Conservation (phyloP, 2,329 filamentous ascomycete genomes). For the Dactylellina drechsleri region DNA sequence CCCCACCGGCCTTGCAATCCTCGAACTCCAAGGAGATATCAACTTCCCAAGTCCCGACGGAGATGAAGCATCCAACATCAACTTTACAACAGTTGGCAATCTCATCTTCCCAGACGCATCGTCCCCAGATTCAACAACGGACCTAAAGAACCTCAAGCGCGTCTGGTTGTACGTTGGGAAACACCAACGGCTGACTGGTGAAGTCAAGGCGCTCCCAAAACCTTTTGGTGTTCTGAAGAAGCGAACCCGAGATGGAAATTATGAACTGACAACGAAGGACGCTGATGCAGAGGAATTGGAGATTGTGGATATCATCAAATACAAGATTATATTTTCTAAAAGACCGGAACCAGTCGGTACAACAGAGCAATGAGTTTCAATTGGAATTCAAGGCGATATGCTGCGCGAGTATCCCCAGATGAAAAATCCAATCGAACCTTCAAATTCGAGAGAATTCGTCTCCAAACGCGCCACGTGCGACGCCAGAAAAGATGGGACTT, state of each 20-base stretch:
- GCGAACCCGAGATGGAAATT: conserved; percentile 58
- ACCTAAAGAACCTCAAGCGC: conserved; percentile 72
- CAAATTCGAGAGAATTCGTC: background rate
- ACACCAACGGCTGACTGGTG: conserved; percentile 87
- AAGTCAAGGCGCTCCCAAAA: conserved; percentile 84
- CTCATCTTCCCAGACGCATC: conserved; percentile 75
- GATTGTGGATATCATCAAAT: conserved; percentile 85
- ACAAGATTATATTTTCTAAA: conserved; percentile 86
- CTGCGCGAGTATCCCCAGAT: too few relatives aligned
- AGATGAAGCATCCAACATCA: conserved; percentile 32
- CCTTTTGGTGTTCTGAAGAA: conserved; percentile 81
- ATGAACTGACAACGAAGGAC: background rate
- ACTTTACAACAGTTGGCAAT: conserved; percentile 72
- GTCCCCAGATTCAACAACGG: conserved; percentile 57
- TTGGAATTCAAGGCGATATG: background rate
- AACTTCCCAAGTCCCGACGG: conserved; percentile 70
- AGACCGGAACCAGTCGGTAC: conserved; percentile 84
- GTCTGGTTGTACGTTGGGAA: conserved; percentile 88
- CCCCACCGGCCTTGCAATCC: conserved; percentile 84
- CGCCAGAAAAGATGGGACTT: background rate
- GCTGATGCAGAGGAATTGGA: conserved; percentile 69
- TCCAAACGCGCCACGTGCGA: conserved; percentile 25
- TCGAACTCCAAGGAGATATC: conserved; percentile 92
- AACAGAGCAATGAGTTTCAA: conserved; percentile 41
- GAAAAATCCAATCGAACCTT: too few relatives aligned